Conservation (phyloP, 371 early-diverging fungal genomes). For the Mucor ambiguus region DNA sequence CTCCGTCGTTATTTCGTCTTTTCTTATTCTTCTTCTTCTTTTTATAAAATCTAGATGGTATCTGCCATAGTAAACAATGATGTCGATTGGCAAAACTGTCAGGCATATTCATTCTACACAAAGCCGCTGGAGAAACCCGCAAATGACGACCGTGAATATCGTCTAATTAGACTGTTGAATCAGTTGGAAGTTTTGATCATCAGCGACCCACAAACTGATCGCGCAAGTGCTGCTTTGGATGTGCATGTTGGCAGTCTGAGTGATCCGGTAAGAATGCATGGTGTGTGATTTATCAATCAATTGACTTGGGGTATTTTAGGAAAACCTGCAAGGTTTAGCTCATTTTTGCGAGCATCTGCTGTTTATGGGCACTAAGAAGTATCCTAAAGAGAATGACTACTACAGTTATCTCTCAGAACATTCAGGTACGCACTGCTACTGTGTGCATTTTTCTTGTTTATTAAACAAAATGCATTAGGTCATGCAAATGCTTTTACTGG, state of each 20-base stretch:
- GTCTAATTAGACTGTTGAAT: conserved; percentile 81
- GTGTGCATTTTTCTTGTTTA: background rate
- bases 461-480: conserved; percentile 22
- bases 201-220: conserved; percentile 83
- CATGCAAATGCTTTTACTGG: conserved; percentile 95
- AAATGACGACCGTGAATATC: conserved; percentile 82
- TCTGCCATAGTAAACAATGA: conserved; percentile 16
- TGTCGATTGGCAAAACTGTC: conserved; percentile 18
- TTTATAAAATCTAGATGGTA: conserved; percentile 15
- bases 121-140: conserved; percentile 58
- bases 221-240: conserved; percentile 89
- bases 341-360: conserved; percentile 99
- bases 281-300: background rate
- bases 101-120: conserved; percentile 17
- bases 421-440: conserved; percentile 1
- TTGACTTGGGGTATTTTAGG: conserved; percentile 19
- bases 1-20: conserved; percentile 5
- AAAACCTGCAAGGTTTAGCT: conserved; percentile 87
- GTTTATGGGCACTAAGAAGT: conserved; percentile 86
- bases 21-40: conserved; percentile 1
- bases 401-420: conserved; percentile 69
- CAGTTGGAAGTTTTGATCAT: conserved; percentile 81
- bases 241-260: conserved; percentile 79
- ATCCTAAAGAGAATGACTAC: conserved; percentile 94
- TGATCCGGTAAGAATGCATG: conserved; percentile 22